Evolutionary conservation across 1,284 basidiomycete species (phyloP).

Genomic region (Rhodotorula sp.): DNA sequence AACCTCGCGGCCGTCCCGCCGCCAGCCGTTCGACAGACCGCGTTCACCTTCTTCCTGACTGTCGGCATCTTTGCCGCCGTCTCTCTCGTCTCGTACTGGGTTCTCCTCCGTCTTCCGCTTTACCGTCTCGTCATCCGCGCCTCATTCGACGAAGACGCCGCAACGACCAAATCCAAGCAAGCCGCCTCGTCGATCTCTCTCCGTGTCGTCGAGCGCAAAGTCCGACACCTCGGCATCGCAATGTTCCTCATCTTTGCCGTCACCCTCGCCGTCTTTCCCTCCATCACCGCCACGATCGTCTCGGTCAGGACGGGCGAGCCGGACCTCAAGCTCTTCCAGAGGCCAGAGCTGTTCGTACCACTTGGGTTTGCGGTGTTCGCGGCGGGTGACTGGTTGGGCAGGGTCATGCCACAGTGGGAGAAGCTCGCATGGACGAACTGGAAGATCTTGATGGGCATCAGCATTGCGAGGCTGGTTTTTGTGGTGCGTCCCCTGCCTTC

Average conservation of each 20-base stretch:
- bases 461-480: slow-evolving; percentile 38
- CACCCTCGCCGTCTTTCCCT: slow-evolving; percentile 45
- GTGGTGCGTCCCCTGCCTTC: slow-evolving; percentile 34
- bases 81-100: slow-evolving; percentile 27
- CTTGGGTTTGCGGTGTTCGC: slow-evolving; percentile 45
- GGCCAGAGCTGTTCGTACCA: slow-evolving; percentile 39
- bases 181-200: slow-evolving; percentile 8
- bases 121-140: slow-evolving; percentile 38
- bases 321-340: slow-evolving; percentile 15
- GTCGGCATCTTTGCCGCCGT: slow-evolving; percentile 37
- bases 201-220: slow-evolving; percentile 43
- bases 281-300: slow-evolving; percentile 43
- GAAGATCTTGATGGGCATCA: slow-evolving; percentile 27
- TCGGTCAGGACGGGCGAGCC: slow-evolving; percentile 15
- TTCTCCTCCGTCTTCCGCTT: slow-evolving; percentile 34
- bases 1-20: slow-evolving; percentile 8
- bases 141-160: slow-evolving; percentile 13
- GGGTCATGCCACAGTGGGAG: slow-evolving; percentile 42
- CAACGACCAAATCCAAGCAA: not conserved
- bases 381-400: slow-evolving; percentile 45
- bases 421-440: slow-evolving; percentile 32
- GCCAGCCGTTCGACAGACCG: slow-evolving; percentile 25
- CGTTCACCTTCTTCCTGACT: slow-evolving; percentile 43
- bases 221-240: slow-evolving; percentile 42
- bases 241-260: slow-evolving; percentile 43